Conservation (phyloP, 2,329 filamentous ascomycete species). For the Microsporum audouinii region DNA sequence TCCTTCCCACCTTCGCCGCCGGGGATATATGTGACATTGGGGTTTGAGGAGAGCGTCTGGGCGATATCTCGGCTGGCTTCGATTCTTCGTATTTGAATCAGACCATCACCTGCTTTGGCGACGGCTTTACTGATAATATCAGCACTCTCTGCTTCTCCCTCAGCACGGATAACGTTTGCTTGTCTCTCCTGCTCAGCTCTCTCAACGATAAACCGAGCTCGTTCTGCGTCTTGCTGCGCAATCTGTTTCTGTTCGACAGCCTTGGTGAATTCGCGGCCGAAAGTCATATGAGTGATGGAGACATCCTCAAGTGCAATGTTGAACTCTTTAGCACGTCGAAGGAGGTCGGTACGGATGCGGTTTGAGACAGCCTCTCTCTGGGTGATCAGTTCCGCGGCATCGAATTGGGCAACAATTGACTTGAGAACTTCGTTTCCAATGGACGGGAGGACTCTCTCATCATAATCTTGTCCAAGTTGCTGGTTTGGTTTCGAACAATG, state of each 20-base stretch:
- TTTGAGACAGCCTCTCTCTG: slow-evolving; percentile 95
- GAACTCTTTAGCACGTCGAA: slow-evolving; percentile 89
- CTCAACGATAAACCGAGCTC: slow-evolving; percentile 95
- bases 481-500: slow-evolving; percentile 29
- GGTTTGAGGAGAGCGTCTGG: slow-evolving; percentile 74
- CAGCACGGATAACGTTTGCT: slow-evolving; percentile 94
- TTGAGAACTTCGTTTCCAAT: slow-evolving; percentile 99
- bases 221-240: slow-evolving; percentile 95
- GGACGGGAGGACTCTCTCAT: slow-evolving; percentile 93
- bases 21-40: slow-evolving; percentile 91
- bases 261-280: slow-evolving; percentile 96
- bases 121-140: slow-evolving; percentile 93
- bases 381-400: slow-evolving; percentile 95
- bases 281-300: slow-evolving; percentile 99
- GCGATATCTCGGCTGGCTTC: slow-evolving; percentile 96
- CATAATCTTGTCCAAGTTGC: slow-evolving; percentile 97
- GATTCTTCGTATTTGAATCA: slow-evolving; percentile 93
- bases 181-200: slow-evolving; percentile 97
- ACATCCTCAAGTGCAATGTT: slow-evolving; percentile 98
- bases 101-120: slow-evolving; percentile 80
- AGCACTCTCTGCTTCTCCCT: slow-evolving; percentile 93
- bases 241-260: slow-evolving; percentile 99
- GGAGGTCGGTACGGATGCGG: slow-evolving; percentile 82
- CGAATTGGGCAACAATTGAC: slow-evolving; percentile 96
- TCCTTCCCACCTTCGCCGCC: slow-evolving; percentile 49